These are phyloP conservation scores for Coprinopsis strossmayeri DNA, from an alignment of 768 basidiomycete genomes.

Conservation along the genomic window DNA sequence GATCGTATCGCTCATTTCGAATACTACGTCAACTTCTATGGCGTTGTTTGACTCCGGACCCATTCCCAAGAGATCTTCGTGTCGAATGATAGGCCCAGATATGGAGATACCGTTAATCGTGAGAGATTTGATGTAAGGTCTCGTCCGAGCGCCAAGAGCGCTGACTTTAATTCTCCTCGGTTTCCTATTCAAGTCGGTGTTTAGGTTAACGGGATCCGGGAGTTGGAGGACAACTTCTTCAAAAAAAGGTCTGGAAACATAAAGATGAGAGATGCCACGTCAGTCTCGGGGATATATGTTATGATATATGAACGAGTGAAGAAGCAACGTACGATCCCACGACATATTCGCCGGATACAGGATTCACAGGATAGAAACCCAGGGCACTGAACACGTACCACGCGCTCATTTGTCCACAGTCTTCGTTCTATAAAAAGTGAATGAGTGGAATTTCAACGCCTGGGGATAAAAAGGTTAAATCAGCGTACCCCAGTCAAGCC, in stretches of 20 bases:
- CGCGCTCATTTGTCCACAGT: constrained; percentile 88
- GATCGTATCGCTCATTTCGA: constrained; percentile 52
- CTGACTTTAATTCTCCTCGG: constrained; percentile 42
- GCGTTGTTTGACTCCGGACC: constrained; percentile 15
- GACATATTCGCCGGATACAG: constrained; percentile 68
- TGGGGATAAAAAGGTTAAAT: neutral
- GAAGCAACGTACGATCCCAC: too few species aligned
- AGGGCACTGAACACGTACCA: constrained; percentile 83
- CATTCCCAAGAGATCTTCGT: too few species aligned
- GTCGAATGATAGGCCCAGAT: constrained; percentile 43
- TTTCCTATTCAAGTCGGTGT: constrained; percentile 13
- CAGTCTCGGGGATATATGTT: too few species aligned
- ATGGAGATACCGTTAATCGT: constrained; percentile 45
- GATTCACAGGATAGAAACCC: constrained; percentile 84
- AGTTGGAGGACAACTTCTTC: constrained; percentile 50
- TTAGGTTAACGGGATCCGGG: constrained; percentile 24
- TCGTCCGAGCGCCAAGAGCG: constrained; percentile 50
- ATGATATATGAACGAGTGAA: too few species aligned
- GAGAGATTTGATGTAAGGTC: constrained; percentile 56
- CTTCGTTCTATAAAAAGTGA: constrained; percentile 56
- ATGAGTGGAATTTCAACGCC: too few species aligned
- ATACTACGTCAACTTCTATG: constrained; percentile 48
- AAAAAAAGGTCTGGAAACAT: too few species aligned
- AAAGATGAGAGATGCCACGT: too few species aligned
- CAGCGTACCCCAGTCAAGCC: constrained; percentile 67